Evolutionary conservation across 2,329 filamentous ascomycete species (phyloP), one percentile per base, ranked within the genome.

Genomic region (Penicillium sp.): DNA sequence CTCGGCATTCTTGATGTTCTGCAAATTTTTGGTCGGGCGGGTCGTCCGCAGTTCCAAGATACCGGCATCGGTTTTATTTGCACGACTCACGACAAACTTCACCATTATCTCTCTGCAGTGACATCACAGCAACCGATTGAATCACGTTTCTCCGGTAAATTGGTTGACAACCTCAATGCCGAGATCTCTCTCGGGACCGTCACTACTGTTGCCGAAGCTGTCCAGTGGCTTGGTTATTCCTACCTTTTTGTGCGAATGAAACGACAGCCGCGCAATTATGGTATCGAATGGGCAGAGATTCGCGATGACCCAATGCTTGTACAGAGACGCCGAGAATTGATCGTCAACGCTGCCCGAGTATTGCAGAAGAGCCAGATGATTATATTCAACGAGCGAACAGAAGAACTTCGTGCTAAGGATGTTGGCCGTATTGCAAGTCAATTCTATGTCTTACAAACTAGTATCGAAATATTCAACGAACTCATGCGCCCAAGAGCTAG

Each of bases 11-110:
- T 99, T 2, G 94, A 99, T 70, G 94, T 99, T 16, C 79, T 99
- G 55, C 94, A 99, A 70, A 99, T 99, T 59, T 99, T 99, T 68
- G 94, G 94, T 79, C 92, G 94, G 81, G 95, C 94, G 59, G 94
- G 94, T 79, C 89, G 94, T 71, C 94, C 95, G 42, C 94, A 99
- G 69, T 99, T 97, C 64, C 92, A 97, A 69, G 94, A 97, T 67
- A 94, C 89, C 35, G 94, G 94, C 79, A 96, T 97, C 64, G 95
- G 95, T 61, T 97, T 97, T 80, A 99, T 99, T 62, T 95, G 91
- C 66, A 99, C 95, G 0, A 96, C 91, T 0, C 88, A 92, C n/a
- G 92, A 97, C 71, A 96, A 92, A 69, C 79, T 99, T 8, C 78
- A 88, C 28, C 93, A 99, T 70, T 99, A 99, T 69, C 79, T 97